Percentiles rank a stretch among this genome's conserved stretches.
phyloP scores from a whole-genome alignment of 2,329 filamentous ascomycete species.

The Stemphylium lycopersici region DNA sequence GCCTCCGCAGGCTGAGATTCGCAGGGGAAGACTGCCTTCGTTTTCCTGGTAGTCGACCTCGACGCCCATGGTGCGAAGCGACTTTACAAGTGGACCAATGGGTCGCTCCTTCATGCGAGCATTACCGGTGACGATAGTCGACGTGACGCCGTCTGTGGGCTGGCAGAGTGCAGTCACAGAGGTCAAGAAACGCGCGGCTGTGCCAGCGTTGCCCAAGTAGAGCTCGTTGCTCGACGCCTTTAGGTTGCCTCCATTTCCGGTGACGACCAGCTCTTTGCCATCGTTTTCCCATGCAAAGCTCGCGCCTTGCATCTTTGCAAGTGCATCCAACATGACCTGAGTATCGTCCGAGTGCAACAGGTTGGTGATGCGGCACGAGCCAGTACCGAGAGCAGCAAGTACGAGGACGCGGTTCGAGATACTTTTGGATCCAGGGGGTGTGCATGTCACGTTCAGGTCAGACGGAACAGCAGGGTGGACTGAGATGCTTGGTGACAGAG shows the following conservation, averaged over 20 bases:
- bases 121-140: slow-evolving; percentile 89
- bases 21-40: slow-evolving; percentile 81
- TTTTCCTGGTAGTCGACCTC: slow-evolving; percentile 83
- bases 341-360: slow-evolving; percentile 96
- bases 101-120: slow-evolving; percentile 94
- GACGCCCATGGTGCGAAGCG: slow-evolving; percentile 85
- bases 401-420: slow-evolving; percentile 95
- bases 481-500: slow-evolving; percentile 78
- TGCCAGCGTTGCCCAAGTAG: slow-evolving; percentile 96
- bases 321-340: slow-evolving; percentile 95
- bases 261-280: slow-evolving; percentile 87
- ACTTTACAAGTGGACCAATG: slow-evolving; percentile 91
- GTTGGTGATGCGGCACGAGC: slow-evolving; percentile 87
- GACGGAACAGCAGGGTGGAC: slow-evolving; percentile 75
- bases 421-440: slow-evolving; percentile 94
- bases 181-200: slow-evolving; percentile 92
- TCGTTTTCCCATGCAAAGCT: slow-evolving; percentile 93
- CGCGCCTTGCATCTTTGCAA: slow-evolving; percentile 81
- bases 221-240: slow-evolving; percentile 76
- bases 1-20: slow-evolving; percentile 68
- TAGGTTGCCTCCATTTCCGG: slow-evolving; percentile 87
- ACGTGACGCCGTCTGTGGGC: slow-evolving; percentile 64
- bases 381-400: slow-evolving; percentile 87
- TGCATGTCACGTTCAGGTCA: slow-evolving; percentile 73
- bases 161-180: slow-evolving; percentile 86